phyloP scores from a whole-genome alignment of 306 rosid species.

The Rosa lucieae region DNA sequence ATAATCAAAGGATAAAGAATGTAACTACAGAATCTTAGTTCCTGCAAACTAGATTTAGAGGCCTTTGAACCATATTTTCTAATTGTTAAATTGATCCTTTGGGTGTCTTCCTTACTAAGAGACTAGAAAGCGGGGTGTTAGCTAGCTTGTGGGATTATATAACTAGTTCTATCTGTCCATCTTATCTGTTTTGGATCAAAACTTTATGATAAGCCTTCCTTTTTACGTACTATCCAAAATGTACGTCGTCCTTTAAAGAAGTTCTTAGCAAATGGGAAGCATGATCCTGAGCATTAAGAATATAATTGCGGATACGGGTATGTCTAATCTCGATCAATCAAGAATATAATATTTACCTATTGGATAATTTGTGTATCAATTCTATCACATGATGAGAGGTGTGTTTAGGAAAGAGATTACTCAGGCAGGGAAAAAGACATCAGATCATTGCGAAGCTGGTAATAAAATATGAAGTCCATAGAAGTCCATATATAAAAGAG shows the following conservation, averaged over 20 bases:
- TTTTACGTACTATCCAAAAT: not conserved
- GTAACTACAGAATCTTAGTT: not conserved
- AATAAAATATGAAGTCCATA: too few species aligned
- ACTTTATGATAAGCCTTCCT: not conserved
- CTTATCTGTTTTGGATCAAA: not conserved
- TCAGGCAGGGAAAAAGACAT: too few species aligned
- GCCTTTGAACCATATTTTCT: not conserved
- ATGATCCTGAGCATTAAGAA: not conserved
- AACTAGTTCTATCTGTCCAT: not conserved
- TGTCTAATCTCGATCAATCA: too few species aligned
- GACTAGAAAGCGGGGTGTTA: not conserved
- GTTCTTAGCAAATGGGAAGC: slow-evolving; percentile 3
- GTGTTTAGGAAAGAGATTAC: too few species aligned
- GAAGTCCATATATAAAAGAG: too few species aligned
- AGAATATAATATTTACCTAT: too few species aligned
- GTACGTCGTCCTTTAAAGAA: not conserved
- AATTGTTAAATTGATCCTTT: not conserved
- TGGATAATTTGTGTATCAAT: too few species aligned
- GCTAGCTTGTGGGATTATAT: slow-evolving; percentile 1
- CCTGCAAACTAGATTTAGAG: not conserved
- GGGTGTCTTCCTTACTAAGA: not conserved
- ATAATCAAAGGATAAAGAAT: not conserved
- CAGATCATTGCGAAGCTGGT: too few species aligned
- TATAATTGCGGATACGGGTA: too few species aligned
- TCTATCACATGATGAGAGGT: too few species aligned